phyloP scores from a whole-genome alignment of 208 protist species.

The Leishmania amazonensis region DNA sequence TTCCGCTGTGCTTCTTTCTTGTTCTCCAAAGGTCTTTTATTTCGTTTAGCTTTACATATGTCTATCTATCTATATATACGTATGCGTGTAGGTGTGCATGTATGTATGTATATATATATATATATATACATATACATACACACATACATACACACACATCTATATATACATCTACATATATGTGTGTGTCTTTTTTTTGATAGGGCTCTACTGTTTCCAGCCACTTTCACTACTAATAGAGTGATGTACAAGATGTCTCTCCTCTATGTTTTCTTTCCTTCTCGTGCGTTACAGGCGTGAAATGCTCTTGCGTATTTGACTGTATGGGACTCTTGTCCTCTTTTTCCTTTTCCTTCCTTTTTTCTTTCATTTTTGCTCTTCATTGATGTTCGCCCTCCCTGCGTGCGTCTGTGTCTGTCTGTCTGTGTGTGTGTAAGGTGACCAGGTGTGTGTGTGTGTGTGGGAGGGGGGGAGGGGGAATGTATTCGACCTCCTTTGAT shows the following conservation, averaged over 20 bases:
- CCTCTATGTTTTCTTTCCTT: neutral
- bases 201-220: slow-evolving; percentile 1
- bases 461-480: neutral
- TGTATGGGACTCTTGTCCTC: slow-evolving; percentile 1
- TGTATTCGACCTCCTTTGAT: neutral
- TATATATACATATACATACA: neutral
- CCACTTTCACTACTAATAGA: slow-evolving; percentile 1
- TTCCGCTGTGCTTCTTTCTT: neutral
- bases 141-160: neutral
- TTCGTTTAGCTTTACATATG: slow-evolving; percentile 1
- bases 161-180: neutral
- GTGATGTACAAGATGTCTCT: slow-evolving; percentile 10
- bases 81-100: neutral
- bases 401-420: neutral
- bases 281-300: neutral
- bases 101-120: neutral
- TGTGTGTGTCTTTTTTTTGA: neutral
- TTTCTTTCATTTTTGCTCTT: neutral
- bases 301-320: slow-evolving; percentile 3
- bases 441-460: neutral
- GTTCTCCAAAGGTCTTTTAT: slow-evolving; percentile 10
- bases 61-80: neutral
- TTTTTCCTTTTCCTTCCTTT: slow-evolving; percentile 2
- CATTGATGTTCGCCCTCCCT: neutral
- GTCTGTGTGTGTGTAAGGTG: neutral